These are phyloP conservation scores for Fusarium coffeatum DNA, from an alignment of 2,329 filamentous ascomycete genomes.

Conservation along the genomic window DNA sequence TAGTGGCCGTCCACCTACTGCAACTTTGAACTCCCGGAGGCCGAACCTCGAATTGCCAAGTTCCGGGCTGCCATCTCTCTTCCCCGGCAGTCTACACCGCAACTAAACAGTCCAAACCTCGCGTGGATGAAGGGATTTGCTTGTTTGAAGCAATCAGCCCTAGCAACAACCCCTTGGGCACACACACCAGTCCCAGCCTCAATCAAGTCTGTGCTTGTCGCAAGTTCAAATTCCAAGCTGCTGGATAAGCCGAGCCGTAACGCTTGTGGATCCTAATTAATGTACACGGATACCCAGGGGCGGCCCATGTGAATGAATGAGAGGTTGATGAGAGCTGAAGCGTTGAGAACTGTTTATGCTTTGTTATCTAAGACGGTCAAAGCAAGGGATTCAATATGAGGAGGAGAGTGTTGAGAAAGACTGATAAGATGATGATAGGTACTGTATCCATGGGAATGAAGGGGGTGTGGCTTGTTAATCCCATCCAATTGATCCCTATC, in stretches of 20 bases:
- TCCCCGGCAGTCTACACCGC: slow-evolving; percentile 36
- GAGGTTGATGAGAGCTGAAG: slow-evolving; percentile 31
- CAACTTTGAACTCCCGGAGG: slow-evolving; percentile 19
- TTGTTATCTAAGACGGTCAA: slow-evolving; percentile 14
- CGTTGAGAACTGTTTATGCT: slow-evolving; percentile 2
- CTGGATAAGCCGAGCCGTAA: slow-evolving; percentile 30
- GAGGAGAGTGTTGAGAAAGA: slow-evolving; percentile 32
- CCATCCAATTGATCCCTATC: slow-evolving; percentile 31
- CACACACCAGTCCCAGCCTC: slow-evolving; percentile 16
- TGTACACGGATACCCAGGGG: slow-evolving; percentile 4
- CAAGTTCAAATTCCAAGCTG: slow-evolving; percentile 41
- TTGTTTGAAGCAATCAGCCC: slow-evolving; percentile 26
- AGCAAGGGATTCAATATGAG: slow-evolving; percentile 15
- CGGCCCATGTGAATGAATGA: slow-evolving; percentile 31
- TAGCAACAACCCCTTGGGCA: slow-evolving; percentile 1
- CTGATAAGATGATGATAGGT: slow-evolving; percentile 18
- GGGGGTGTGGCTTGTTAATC: slow-evolving; percentile 28
- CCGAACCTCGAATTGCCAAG: slow-evolving; percentile 26
- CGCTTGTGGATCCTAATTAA: slow-evolving; percentile 30
- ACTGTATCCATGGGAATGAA: slow-evolving; percentile 6
- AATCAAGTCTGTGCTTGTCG: slow-evolving; percentile 32
- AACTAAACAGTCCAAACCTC: slow-evolving; percentile 21
- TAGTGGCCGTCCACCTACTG: slow-evolving; percentile 32
- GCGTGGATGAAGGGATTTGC: slow-evolving; percentile 17
- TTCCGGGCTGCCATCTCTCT: slow-evolving; percentile 21